Percentiles rank a stretch among this genome's conserved stretches.
These are phyloP conservation scores for Eimeria falciformis DNA, from an alignment of 169 alveolate species.

Conservation along the genomic window DNA sequence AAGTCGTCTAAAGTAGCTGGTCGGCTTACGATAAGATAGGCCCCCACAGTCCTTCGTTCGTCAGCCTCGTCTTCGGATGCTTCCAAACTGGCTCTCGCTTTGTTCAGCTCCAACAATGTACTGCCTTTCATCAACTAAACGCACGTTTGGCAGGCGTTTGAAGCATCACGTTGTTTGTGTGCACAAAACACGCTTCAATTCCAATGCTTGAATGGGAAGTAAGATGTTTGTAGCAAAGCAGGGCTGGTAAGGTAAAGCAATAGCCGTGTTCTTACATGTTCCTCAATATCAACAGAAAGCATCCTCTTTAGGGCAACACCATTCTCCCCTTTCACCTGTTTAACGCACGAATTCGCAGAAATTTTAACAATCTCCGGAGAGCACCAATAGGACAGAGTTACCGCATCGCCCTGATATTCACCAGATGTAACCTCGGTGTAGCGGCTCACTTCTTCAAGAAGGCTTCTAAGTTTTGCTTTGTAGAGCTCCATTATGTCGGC, in stretches of 20 bases:
- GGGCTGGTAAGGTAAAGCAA: background rate
- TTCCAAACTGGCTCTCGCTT: constrained; percentile 23
- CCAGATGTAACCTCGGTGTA: background rate
- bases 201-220: too few species aligned
- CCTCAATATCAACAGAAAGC: constrained; percentile 54
- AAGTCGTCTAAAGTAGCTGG: background rate
- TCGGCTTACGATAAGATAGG: constrained; percentile 9
- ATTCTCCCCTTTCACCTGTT: constrained; percentile 44
- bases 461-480: constrained; percentile 41
- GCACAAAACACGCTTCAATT: background rate
- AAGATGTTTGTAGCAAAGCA: too few species aligned
- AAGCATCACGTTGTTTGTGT: background rate
- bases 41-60: constrained; percentile 37
- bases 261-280: background rate
- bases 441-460: constrained; percentile 42
- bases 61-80: constrained; percentile 56
- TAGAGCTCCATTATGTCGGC: constrained; percentile 41
- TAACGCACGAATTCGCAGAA: background rate
- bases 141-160: background rate
- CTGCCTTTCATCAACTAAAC: constrained; percentile 44
- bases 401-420: background rate
- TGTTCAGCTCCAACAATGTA: constrained; percentile 4
- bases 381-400: background rate
- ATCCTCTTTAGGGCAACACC: constrained; percentile 32
- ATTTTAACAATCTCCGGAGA: background rate